Base-by-base conservation (phyloP, 2,329 filamentous ascomycete genomes). In the Harringtonia aguacate region DNA sequence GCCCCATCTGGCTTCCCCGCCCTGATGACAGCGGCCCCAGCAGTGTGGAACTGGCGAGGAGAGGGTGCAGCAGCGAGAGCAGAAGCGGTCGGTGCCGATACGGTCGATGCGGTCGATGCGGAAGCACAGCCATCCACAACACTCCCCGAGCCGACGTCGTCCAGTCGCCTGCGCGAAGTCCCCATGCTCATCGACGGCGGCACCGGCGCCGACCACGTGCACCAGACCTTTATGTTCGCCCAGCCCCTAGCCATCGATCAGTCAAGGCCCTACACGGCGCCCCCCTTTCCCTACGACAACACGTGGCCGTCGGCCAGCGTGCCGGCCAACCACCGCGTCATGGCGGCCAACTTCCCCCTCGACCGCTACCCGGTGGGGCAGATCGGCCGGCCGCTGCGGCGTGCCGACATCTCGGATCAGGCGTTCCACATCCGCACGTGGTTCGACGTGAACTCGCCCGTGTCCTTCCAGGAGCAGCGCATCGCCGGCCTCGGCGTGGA, bases 281-380 rank as follows among this genome's bases (percentile, higher is more conserved):
- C 47, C 2, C 49, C 49, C 4, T 72, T 65, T 45, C 69, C 64
- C 24, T 73, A 74, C 46, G 67, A 66, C 38, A 59, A 67, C n/a
- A 61, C 88, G 10, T 95, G 88, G 88, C 88, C 88, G 8, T 83
- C 88, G 1, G 67, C 72, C 1, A 72, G 68, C 1, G 74, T 95
- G 13, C 87, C 86, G 0, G 74, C 81, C 3, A 54, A 60, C 1
- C 64, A 77, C 20, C 78, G 79, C 21, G 69, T 74, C 5, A 52
- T 59, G 2, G 64, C 65, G 20, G 52, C 53, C 14, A 52, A 54
- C 36, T 51, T 53, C 21, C 53, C 58, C 40, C 38, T 52, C 35
- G 44, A 54, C 40, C 30, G 55, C 36, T 31, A 52, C 39, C 45
- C 61, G 33, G 49, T 59, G 28, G 52, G 56, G n/a, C 41, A 56